A percentile compares a stretch with the other conserved stretches of the same genome.
phyloP scores from a whole-genome alignment of 108 stramenopile species.

The Pelagomonas calceolata region DNA sequence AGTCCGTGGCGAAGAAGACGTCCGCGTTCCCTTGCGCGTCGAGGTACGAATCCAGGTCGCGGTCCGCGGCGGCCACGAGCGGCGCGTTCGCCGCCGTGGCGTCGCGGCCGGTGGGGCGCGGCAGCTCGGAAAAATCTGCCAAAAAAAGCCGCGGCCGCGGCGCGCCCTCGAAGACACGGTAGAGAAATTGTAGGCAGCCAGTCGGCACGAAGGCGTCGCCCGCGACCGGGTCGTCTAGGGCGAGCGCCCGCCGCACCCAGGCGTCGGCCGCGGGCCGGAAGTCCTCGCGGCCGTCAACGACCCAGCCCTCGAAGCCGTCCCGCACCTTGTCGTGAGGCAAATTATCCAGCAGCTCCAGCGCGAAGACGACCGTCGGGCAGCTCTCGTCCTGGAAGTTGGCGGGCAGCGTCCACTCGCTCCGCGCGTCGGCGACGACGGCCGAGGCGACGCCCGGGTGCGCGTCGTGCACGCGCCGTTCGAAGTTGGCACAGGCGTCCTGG shows the following conservation, averaged over 20 bases:
- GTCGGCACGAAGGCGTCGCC: slow-evolving; percentile 4
- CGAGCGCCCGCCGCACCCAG: too few relatives aligned
- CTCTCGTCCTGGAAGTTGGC: background rate
- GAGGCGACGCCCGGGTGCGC: background rate
- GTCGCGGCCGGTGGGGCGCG: slow-evolving; percentile 3
- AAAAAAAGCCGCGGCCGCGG: slow-evolving; percentile 5
- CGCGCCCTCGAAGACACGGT: background rate
- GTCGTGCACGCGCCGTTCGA: too few relatives aligned
- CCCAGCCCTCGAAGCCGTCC: background rate
- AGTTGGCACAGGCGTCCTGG: background rate
- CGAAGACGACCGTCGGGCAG: slow-evolving; percentile 2
- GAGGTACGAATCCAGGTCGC: slow-evolving; percentile 3
- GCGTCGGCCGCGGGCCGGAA: too few relatives aligned
- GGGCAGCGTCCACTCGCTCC: background rate
- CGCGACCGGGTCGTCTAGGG: background rate
- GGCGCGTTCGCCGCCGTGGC: slow-evolving; percentile 4
- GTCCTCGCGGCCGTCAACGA: background rate
- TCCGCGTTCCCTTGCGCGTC: slow-evolving; percentile 1
- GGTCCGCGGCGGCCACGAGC: background rate
- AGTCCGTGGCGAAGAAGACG: slow-evolving; percentile 15
- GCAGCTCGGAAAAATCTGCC: slow-evolving; percentile 12
- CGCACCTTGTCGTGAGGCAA: slow-evolving; percentile 17
- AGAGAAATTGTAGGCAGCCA: background rate
- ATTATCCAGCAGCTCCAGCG: slow-evolving; percentile 13
- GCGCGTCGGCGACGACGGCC: background rate